Conservation (phyloP, 306 rosid species). For the Sesbania bispinosa region DNA sequence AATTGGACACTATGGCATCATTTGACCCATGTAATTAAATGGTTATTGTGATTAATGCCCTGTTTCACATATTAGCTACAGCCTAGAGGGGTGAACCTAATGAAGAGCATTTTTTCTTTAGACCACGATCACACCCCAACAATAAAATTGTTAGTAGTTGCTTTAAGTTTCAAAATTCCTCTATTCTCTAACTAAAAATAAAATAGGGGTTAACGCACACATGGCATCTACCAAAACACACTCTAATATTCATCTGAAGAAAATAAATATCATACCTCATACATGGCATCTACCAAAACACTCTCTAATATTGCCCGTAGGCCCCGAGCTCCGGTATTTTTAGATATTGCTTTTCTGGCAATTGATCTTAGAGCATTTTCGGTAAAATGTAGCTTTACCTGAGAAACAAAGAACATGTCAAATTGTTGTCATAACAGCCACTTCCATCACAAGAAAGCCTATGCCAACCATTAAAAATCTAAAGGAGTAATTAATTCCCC, state of each 20-base stretch:
- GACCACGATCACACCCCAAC: background rate
- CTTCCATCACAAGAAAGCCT: conserved; percentile 1
- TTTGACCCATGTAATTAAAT: too few species aligned
- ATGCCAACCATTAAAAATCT: background rate
- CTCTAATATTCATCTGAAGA: conserved; percentile 10
- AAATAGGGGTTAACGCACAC: background rate
- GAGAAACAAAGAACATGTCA: conserved; percentile 24
- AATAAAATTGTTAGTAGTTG: background rate
- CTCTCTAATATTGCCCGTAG: conserved; percentile 74
- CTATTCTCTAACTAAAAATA: background rate
- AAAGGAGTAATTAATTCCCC: conserved; percentile 18
- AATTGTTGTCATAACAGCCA: conserved; percentile 19
- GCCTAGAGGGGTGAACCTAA: background rate
- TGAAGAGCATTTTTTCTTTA: background rate
- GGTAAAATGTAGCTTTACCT: conserved; percentile 84
- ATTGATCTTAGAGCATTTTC: conserved; percentile 64
- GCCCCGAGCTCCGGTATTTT: conserved; percentile 91
- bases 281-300: conserved; percentile 93
- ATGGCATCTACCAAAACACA: too few species aligned
- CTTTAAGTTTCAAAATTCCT: background rate
- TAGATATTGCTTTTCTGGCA: conserved; percentile 81
- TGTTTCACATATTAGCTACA: conserved; percentile 2
- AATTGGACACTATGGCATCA: too few species aligned
- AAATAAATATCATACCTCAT: conserved; percentile 59
- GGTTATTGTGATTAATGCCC: background rate